Base-by-base conservation (phyloP, 208 protist genomes). In the Blastocrithidia nonstop region DNA sequence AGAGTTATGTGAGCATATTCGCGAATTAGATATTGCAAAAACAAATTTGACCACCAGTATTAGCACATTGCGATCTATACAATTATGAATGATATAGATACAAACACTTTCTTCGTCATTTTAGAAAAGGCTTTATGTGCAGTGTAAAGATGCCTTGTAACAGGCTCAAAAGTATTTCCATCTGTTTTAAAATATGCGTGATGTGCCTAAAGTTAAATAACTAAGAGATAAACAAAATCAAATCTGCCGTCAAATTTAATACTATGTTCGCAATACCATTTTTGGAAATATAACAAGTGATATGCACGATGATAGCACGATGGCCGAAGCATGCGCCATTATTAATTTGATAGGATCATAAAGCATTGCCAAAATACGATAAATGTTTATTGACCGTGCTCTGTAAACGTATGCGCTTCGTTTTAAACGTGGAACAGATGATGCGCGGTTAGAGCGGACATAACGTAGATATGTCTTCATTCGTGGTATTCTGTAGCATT, bases 1-100 rank as follows among this genome's bases (percentile, higher is more conserved):
- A 31, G 83, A 93, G 35, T 67, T 98, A 29, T 96, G 90, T 40
- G 81, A 83, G 23, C 79, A 97, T 57, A 97, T 98, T 46, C 72
- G 84, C 43, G 65, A 81, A 39, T 73, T 98, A 13, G 95, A 98
- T 57, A 91, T 78, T 40, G 95, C 88, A 23, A 98, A 98, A 54
- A 89, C 65, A 7, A 95, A 97, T 49, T 67, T 97, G 5, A 94
- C 84, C 1, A 24, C 65, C 6, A 87, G 80, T 38, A 96, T 97
- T 47, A 93, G 76, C 51, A 93, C 87, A 11, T 65, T 97, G 27
- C 82, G 87, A 21, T 89, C 77, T 15, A 71, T 95, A 27, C 84
- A 95, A 50, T 67, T 96, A 57, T 94, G 88, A 66, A 91, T 92
- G 63, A 56, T 88, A 27, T 73, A 87, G 41, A 52, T 96, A 13